These are phyloP conservation scores for Saccharum spontaneum DNA, from an alignment of 176 grass and related monocot species.

Conservation along the genomic window DNA sequence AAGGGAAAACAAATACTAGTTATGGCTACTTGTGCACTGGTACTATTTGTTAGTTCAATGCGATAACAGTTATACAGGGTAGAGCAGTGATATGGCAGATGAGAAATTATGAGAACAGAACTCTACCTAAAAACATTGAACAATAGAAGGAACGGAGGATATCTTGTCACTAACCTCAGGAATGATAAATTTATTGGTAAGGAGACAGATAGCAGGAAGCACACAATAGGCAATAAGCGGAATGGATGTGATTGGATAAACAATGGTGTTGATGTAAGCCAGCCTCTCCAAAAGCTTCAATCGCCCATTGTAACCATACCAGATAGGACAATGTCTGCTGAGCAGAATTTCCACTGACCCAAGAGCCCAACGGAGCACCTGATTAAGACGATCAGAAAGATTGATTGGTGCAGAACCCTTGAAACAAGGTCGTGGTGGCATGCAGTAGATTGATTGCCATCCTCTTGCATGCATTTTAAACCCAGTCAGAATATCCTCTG, in stretches of 20 bases:
- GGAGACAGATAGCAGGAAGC: conserved; percentile 97
- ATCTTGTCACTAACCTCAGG: conserved; percentile 66
- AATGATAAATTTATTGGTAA: conserved; percentile 98
- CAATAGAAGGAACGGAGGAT: background rate
- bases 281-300: conserved; percentile 93
- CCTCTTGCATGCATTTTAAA: conserved; percentile 98
- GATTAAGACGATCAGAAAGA: conserved; percentile 96
- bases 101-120: background rate
- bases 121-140: background rate
- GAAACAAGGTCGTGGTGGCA: conserved; percentile 82
- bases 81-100: background rate
- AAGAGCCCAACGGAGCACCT: conserved; percentile 95
- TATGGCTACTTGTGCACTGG: background rate
- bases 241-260: conserved; percentile 95
- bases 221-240: conserved; percentile 96
- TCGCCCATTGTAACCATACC: conserved; percentile 81
- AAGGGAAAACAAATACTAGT: background rate
- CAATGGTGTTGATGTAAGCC: conserved; percentile 97
- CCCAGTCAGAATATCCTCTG: conserved; percentile 93
- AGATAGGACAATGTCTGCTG: conserved; percentile 96
- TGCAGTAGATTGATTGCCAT: conserved; percentile 97
- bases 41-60: background rate
- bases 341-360: conserved; percentile 95
- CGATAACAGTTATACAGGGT: background rate
- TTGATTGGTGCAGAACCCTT: conserved; percentile 97